These are phyloP conservation scores for Dipteronia sinensis DNA, from an alignment of 345 rosid genomes.

Conservation along the genomic window DNA sequence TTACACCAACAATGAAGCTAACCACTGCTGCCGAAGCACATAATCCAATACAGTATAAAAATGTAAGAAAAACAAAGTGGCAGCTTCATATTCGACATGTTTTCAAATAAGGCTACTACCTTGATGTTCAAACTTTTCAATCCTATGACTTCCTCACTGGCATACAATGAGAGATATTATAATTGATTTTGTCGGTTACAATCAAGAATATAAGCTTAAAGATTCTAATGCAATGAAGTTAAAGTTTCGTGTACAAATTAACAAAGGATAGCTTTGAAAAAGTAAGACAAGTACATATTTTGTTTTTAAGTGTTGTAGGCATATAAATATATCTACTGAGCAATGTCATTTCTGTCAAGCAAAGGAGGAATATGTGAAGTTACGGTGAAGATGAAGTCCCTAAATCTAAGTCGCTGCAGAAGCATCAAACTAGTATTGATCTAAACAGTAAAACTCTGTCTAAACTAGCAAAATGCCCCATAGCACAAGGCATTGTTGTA, in stretches of 20 bases:
- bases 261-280: background rate
- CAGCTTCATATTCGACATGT: too few relatives aligned
- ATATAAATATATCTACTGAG: background rate
- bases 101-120: too few relatives aligned
- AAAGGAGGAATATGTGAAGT: conserved; percentile 4
- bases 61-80: too few relatives aligned
- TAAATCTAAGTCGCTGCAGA: background rate
- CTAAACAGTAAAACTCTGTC: background rate
- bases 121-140: too few relatives aligned
- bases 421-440: background rate
- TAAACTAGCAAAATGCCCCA: conserved; percentile 56
- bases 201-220: background rate
- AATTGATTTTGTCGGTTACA: background rate
- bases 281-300: background rate
- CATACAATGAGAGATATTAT: background rate
- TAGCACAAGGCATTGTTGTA: conserved; percentile 46
- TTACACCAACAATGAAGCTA: too few relatives aligned
- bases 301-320: background rate
- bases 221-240: background rate
- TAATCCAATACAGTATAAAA: too few relatives aligned
- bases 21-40: too few relatives aligned
- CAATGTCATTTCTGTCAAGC: background rate
- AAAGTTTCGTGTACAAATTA: background rate
- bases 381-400: background rate
- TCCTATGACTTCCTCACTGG: background rate